Evolutionary conservation across 129 eudicot species (phyloP), one percentile per base, ranked within the genome.

Genomic region (Saposhnikovia divaricata): DNA sequence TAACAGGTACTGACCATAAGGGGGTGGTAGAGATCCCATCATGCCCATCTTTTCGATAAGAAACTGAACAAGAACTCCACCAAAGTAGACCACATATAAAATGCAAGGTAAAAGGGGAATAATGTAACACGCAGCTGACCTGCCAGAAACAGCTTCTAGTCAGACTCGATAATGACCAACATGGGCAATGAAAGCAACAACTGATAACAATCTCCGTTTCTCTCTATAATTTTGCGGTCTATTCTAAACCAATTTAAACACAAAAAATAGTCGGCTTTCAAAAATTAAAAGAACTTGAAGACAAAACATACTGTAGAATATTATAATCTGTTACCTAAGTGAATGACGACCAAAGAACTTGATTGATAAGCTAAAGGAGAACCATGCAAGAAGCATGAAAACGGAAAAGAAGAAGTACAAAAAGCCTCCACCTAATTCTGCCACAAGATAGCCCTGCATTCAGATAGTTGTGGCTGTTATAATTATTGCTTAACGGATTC

Each of bases 1-100:
- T 75, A 6, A 13, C 13, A 46, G 77, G 72, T 79, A 83, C 99
- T 86, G 83, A 96, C 99, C 99, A 82, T 84, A 94, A 74, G 98
- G 98, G 81, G 89, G 97, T 76, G 98, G 95, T 87, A 85, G 88
- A 46, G 98, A 92, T 46, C 99, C 99, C 86, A 91, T 91, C 98
- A 92, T 92, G 79, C 99, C 99, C 98, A 92, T 96, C 86, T 92
- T 96, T 86, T 96, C 99, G 47, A 90, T 90, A 84, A 92, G 27
- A 85, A 96, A 96, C 68, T 80, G 93, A 18, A 78, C 86, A 57
- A 96, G 86, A 78, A 96, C 84, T 48, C 95, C 99, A 76, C 91
- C 85, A 84, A 92, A 92, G 85, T 96, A 91, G 50, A 90, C 90
- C 31, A 91, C 78, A 66, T 96, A 92, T 89, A 89, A 66, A 28